phyloP scores from a whole-genome alignment of 495 filamentous ascomycete species.

The Collariella sp. region DNA sequence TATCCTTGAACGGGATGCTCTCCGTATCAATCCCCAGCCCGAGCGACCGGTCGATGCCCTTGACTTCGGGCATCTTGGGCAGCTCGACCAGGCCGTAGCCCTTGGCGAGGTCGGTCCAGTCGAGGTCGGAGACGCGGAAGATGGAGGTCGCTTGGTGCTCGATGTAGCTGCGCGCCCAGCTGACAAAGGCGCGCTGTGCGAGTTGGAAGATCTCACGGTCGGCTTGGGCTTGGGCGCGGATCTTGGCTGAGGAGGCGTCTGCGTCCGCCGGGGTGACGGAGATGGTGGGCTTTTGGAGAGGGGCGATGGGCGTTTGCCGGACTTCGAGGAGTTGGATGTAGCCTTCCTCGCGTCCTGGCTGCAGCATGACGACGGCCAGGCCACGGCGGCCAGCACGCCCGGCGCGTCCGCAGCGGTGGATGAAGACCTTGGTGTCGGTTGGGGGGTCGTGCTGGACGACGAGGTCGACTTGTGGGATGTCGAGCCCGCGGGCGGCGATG shows the following conservation, averaged over 20 bases:
- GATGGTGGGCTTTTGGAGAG: slow-evolving; percentile 43
- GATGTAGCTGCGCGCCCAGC: slow-evolving; percentile 81
- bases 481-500: slow-evolving; percentile 68
- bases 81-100: slow-evolving; percentile 75
- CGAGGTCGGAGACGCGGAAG: slow-evolving; percentile 71
- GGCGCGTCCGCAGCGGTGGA: slow-evolving; percentile 89
- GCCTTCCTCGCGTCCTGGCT: slow-evolving; percentile 75
- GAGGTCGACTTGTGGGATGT: slow-evolving; percentile 90
- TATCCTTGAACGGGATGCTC: slow-evolving; percentile 65
- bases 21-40: slow-evolving; percentile 77
- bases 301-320: slow-evolving; percentile 76
- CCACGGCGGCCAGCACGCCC: slow-evolving; percentile 82
- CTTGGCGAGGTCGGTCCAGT: slow-evolving; percentile 73
- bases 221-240: slow-evolving; percentile 52
- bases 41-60: slow-evolving; percentile 60
- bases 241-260: slow-evolving; percentile 38
- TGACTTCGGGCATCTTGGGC: slow-evolving; percentile 91
- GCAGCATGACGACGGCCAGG: slow-evolving; percentile 74
- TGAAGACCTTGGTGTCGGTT: slow-evolving; percentile 85
- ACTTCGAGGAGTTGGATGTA: slow-evolving; percentile 83
- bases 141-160: slow-evolving; percentile 89
- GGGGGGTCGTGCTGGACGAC: slow-evolving; percentile 91
- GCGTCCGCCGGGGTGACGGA: slow-evolving; percentile 50
- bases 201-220: slow-evolving; percentile 86
- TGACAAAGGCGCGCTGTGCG: slow-evolving; percentile 82